Base-by-base conservation (phyloP, 1,284 basidiomycete genomes). In the Trichosporon sp. region DNA sequence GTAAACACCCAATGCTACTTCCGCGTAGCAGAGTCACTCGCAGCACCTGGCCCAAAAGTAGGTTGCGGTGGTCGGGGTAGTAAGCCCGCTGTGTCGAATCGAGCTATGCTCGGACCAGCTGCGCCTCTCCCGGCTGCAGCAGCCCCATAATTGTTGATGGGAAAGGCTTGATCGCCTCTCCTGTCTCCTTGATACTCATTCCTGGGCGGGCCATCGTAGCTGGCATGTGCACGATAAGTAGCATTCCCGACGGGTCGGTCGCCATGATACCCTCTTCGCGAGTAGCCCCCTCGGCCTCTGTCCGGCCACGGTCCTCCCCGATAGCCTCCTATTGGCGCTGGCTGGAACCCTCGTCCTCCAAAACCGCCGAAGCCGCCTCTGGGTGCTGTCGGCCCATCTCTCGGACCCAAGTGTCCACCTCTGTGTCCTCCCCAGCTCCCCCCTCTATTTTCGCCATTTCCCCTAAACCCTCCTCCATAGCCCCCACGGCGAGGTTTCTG, bases 311-410 rank as follows among this genome's bases (percentile, higher is more conserved):
- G 10, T 4, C 54, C 54, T 26, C 54, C 26, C 12, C 54, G 21
- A 10, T 59, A 8, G 2, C 54, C 32, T 1, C 54, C 32, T 63
- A 14, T n/a, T 35, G 59, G 14, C 32, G 59, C 32, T n/a, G 32
- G 32, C 11, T 16, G 14, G 59, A 37, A 63, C 7, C 31, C 59
- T 26, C 54, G 21, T 63, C 59, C 59, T 19, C 59, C 32, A 31
- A 37, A 35, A 19, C 59, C 59, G 8, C 59, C 59, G 26, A 59
- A 31, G 54, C 12, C 26, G 54, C 54, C 54, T 59, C 54, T 32
- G 14, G 43, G 16, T n/a, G 43, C 16, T n/a, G 16, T 2, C 43
- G 14, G 43, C 16, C 2, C 14, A n/a, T 46, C 43, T 46, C 43
- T 46, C 16, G 43, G 43, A 3, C 43, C 43, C 16, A 14, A 46